These are phyloP conservation scores for Mortierella sp. DNA, from an alignment of 371 early-diverging fungal species.

Conservation along the genomic window DNA sequence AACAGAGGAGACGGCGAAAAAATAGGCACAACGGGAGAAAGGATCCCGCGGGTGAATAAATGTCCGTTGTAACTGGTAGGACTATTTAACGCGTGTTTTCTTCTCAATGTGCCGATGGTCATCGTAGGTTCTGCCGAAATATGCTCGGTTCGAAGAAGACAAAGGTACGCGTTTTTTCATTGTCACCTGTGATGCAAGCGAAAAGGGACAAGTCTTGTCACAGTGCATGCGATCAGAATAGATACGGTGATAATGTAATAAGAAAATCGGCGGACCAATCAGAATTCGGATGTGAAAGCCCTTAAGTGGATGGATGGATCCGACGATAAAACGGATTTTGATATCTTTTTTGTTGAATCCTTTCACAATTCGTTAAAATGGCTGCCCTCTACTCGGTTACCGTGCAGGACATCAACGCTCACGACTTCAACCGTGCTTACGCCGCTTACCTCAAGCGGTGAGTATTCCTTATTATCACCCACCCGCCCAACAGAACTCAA, in stretches of 20 bases:
- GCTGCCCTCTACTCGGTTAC: conserved; percentile 59
- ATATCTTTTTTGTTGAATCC: conserved; percentile 25
- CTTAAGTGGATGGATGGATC: conserved; percentile 6
- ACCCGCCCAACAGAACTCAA: too few relatives aligned
- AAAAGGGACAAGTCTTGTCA: too few relatives aligned
- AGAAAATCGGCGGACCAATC: neutral
- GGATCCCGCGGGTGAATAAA: neutral
- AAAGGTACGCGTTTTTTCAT: neutral
- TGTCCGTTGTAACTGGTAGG: neutral
- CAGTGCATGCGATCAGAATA: neutral
- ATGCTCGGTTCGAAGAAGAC: too few relatives aligned
- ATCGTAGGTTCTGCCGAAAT: neutral
- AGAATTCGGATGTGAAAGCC: neutral
- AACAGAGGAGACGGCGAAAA: neutral
- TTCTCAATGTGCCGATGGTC: neutral
- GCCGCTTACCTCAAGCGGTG: conserved; percentile 15
- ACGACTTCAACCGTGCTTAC: conserved; percentile 95
- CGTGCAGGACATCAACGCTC: conserved; percentile 97
- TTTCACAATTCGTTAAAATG: conserved; percentile 50
- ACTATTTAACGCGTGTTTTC: neutral
- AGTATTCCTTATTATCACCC: conserved; percentile 37
- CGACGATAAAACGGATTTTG: neutral
- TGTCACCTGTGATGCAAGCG: too few relatives aligned
- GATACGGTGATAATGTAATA: neutral
- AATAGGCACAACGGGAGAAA: neutral